Evolutionary conservation across 306 rosid species (phyloP).

Genomic region (Albizia julibrissin): DNA sequence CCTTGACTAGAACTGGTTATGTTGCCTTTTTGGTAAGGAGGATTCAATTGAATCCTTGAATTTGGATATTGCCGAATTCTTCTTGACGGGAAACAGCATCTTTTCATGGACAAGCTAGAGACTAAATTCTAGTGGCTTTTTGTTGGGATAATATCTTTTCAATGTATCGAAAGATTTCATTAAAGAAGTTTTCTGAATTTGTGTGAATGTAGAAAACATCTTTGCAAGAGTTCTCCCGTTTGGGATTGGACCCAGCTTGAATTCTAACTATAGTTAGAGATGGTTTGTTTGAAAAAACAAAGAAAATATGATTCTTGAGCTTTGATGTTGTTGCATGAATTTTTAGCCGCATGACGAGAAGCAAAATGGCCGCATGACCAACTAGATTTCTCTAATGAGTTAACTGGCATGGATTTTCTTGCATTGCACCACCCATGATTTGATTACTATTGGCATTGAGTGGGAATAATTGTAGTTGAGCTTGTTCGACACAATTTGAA

Average conservation of each 20-base stretch:
- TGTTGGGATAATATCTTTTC: constrained; percentile 3
- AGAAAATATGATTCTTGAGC: background rate
- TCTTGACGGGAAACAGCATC: background rate
- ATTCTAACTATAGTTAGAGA: background rate
- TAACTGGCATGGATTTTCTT: background rate
- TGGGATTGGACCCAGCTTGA: background rate
- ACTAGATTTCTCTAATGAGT: background rate
- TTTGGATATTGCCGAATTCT: constrained; percentile 20
- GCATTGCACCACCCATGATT: background rate
- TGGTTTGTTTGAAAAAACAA: background rate
- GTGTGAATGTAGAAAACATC: background rate
- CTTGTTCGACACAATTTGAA: too few species aligned
- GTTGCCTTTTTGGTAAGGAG: constrained; percentile 25
- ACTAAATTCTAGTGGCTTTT: background rate
- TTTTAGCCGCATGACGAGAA: background rate
- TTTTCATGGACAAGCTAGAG: background rate
- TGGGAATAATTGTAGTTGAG: too few species aligned
- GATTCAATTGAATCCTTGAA: constrained; percentile 35
- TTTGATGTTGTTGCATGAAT: background rate
- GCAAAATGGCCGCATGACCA: background rate
- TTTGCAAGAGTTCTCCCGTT: background rate
- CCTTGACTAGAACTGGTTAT: constrained; percentile 23
- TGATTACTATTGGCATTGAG: background rate
- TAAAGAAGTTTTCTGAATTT: background rate
- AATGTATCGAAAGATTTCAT: background rate